These are phyloP conservation scores for Passalora sequoiae DNA, from an alignment of 2,329 filamentous ascomycete genomes.

Conservation along the genomic window DNA sequence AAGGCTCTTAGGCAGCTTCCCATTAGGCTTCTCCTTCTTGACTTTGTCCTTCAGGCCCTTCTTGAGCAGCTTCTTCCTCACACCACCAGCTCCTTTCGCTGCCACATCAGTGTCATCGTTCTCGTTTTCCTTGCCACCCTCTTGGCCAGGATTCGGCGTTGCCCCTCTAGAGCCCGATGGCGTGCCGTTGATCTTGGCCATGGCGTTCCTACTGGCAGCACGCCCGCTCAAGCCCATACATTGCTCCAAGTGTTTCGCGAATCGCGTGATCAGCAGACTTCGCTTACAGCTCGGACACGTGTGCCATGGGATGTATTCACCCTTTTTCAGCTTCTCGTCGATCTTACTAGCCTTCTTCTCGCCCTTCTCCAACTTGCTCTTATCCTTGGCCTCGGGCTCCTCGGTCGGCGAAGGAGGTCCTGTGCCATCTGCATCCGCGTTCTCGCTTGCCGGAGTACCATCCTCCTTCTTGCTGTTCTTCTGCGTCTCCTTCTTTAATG, in stretches of 20 bases:
- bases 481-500: conserved; percentile 61
- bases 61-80: conserved; percentile 36
- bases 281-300: conserved; percentile 58
- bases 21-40: conserved; percentile 40
- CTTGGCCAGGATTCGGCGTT: conserved; percentile 30
- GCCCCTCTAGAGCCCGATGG: conserved; percentile 31
- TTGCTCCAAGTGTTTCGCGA: conserved; percentile 58
- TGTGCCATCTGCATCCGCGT: conserved; percentile 34
- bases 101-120: conserved; percentile 28
- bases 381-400: conserved; percentile 25
- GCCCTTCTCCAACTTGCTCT: conserved; percentile 41
- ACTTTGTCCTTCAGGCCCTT: conserved; percentile 41
- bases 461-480: conserved; percentile 42
- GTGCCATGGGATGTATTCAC: conserved; percentile 50
- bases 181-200: conserved; percentile 41
- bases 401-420: conserved; percentile 31
- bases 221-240: conserved; percentile 55
- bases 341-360: conserved; percentile 40
- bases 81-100: conserved; percentile 26
- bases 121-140: conserved; percentile 22
- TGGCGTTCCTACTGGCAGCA: conserved; percentile 46
- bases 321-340: conserved; percentile 45
- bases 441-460: conserved; percentile 42
- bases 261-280: conserved; percentile 56
- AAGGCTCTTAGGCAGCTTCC: conserved; percentile 30